These are phyloP conservation scores for Plectosphaerella plurivora DNA, from an alignment of 2,329 filamentous ascomycete genomes.

Conservation along the genomic window DNA sequence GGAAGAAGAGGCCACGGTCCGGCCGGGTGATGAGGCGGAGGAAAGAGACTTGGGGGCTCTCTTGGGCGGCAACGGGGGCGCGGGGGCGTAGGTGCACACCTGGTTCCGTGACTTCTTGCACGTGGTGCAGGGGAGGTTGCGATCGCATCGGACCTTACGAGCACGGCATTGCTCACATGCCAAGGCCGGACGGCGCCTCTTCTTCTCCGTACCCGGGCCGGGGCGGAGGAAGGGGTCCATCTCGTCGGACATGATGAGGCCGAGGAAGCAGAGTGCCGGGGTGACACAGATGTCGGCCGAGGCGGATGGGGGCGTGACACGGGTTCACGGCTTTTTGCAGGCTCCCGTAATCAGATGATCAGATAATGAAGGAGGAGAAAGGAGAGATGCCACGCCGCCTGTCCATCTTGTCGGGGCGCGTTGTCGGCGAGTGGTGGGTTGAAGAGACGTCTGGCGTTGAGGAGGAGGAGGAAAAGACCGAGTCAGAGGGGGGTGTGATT, in stretches of 20 bases:
- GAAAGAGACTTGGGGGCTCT: neutral
- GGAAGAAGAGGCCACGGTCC: neutral
- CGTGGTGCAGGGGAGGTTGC: slow-evolving; percentile 53
- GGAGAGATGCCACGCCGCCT: neutral
- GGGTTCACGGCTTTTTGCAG: neutral
- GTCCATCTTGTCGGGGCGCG: neutral
- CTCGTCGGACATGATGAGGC: neutral
- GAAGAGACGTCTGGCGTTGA: neutral
- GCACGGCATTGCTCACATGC: slow-evolving; percentile 55
- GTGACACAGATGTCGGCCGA: neutral
- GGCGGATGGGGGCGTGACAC: neutral
- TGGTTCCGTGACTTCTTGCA: slow-evolving; percentile 52
- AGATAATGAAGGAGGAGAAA: neutral
- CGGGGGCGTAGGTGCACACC: slow-evolving; percentile 44
- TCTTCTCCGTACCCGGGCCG: slow-evolving; percentile 20
- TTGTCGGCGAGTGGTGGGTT: neutral
- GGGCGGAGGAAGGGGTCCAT: neutral
- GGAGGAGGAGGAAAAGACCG: neutral
- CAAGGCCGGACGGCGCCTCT: slow-evolving; percentile 32
- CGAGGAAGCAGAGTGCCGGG: too few relatives aligned
- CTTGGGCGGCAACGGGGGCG: slow-evolving; percentile 22
- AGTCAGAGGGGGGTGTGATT: neutral
- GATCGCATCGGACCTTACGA: slow-evolving; percentile 60
- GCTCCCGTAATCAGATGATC: neutral
- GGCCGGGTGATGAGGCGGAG: neutral